A percentile compares a stretch with the other conserved stretches of the same genome.
These are phyloP conservation scores for Ilyonectria destructans DNA, from an alignment of 2,329 filamentous ascomycete species.

Conservation along the genomic window DNA sequence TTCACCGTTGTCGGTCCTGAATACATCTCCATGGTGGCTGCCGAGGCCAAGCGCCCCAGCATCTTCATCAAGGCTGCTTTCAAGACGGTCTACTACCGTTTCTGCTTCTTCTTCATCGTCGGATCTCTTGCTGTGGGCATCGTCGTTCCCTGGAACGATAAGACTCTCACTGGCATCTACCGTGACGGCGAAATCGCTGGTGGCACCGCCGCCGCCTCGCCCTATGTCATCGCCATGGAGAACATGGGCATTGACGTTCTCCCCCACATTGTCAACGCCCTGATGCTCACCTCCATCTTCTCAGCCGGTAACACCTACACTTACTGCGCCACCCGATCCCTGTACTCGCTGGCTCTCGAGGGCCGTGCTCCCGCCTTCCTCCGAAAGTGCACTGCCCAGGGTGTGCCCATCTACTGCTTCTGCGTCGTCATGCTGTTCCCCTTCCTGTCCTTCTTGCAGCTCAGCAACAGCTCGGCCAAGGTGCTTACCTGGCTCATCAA, in stretches of 20 bases:
- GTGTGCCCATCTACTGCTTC: constrained; percentile 75
- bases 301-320: constrained; percentile 68
- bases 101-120: constrained; percentile 80
- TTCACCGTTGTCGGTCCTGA: constrained; percentile 79
- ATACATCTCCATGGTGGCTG: constrained; percentile 79
- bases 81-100: constrained; percentile 81
- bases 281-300: constrained; percentile 61
- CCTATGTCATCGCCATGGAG: constrained; percentile 76
- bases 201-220: constrained; percentile 70
- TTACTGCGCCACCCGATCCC: constrained; percentile 66
- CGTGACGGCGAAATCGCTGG: constrained; percentile 54
- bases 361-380: constrained; percentile 68
- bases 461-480: constrained; percentile 63
- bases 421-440: constrained; percentile 68
- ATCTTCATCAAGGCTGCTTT: constrained; percentile 78
- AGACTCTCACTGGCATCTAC: constrained; percentile 67
- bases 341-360: constrained; percentile 67
- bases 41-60: constrained; percentile 77
- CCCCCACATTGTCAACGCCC: constrained; percentile 72
- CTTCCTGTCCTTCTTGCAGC: constrained; percentile 68
- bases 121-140: constrained; percentile 79
- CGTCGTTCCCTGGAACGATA: constrained; percentile 76
- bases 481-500: constrained; percentile 71
- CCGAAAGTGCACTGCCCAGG: constrained; percentile 71
- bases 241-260: constrained; percentile 69